Percentiles rank a stretch among this genome's conserved stretches.
These are phyloP conservation scores for Cladosporium colombiae DNA, from an alignment of 2,329 filamentous ascomycete genomes.

Conservation along the genomic window DNA sequence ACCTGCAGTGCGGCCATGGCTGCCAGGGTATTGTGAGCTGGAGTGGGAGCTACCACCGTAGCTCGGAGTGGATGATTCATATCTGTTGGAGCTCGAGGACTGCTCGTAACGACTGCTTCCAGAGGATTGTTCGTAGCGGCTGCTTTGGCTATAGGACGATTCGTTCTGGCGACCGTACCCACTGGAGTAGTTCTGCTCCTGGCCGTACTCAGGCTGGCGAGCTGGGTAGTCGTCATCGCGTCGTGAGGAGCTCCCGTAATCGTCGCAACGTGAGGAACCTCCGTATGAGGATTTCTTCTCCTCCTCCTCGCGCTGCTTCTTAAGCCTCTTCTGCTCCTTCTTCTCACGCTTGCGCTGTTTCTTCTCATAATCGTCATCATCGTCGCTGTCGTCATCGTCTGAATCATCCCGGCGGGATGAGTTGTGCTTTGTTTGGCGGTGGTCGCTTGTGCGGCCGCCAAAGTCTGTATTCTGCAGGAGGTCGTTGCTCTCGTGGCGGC, in stretches of 20 bases:
- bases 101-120: not conserved
- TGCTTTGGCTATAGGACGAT: constrained; percentile 23
- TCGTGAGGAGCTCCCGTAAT: not conserved
- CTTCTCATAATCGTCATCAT: constrained; percentile 44
- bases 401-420: constrained; percentile 16
- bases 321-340: constrained; percentile 38
- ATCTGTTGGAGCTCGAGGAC: not conserved
- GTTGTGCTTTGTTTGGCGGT: not conserved
- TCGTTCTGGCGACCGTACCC: constrained; percentile 28
- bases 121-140: constrained; percentile 24
- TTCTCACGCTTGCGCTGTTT: constrained; percentile 46
- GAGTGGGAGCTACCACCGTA: not conserved
- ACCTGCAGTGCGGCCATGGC: constrained; percentile 21
- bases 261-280: constrained; percentile 20
- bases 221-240: constrained; percentile 23
- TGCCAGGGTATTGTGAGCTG: not conserved
- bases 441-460: not conserved
- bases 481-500: constrained; percentile 46
- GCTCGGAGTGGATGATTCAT: constrained; percentile 3
- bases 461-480: not conserved
- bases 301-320: constrained; percentile 31
- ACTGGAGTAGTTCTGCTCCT: constrained; percentile 22
- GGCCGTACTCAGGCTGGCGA: constrained; percentile 22
- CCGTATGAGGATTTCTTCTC: constrained; percentile 20
- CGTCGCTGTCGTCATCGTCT: constrained; percentile 36